A percentile compares a stretch with the other conserved stretches of the same genome.
Evolutionary conservation across 495 filamentous ascomycete species (phyloP).

Genomic region (Hyphodiscus hymeniophilus): DNA sequence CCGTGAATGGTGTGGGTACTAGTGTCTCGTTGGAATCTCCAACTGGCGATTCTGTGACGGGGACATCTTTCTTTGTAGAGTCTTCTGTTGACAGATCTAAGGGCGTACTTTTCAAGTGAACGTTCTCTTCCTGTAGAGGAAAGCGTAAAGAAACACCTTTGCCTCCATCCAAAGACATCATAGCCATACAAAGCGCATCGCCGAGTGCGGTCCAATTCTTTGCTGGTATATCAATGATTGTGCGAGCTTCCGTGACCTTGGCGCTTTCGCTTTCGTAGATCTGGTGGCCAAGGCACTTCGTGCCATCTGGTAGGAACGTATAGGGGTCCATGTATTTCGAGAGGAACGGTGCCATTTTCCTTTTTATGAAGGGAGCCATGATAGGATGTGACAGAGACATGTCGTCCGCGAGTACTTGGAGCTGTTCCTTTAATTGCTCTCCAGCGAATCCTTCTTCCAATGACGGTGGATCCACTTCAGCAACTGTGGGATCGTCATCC

Average conservation of each 20-base stretch:
- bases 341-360: conserved; percentile 52
- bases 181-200: conserved; percentile 31
- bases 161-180: conserved; percentile 8
- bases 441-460: conserved; percentile 80
- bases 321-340: conserved; percentile 65
- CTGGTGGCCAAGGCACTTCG: background rate
- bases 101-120: conserved; percentile 7
- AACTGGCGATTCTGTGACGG: conserved; percentile 24
- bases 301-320: conserved; percentile 59
- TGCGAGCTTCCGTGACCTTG: conserved; percentile 18
- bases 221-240: conserved; percentile 8
- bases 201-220: conserved; percentile 46
- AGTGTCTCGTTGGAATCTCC: conserved; percentile 40
- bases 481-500: conserved; percentile 65
- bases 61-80: conserved; percentile 24
- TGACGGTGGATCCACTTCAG: conserved; percentile 65
- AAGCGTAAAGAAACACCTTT: conserved; percentile 8
- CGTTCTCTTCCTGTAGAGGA: conserved; percentile 3
- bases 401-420: conserved; percentile 62
- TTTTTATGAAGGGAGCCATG: conserved; percentile 54
- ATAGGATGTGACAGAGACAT: conserved; percentile 59
- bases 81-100: conserved; percentile 16
- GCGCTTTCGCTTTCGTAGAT: conserved; percentile 14
- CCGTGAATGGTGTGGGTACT: conserved; percentile 14
- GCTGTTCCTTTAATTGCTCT: conserved; percentile 62